Base-by-base conservation (phyloP, 2,329 filamentous ascomycete genomes). In the Pseudonectria foliicola region DNA sequence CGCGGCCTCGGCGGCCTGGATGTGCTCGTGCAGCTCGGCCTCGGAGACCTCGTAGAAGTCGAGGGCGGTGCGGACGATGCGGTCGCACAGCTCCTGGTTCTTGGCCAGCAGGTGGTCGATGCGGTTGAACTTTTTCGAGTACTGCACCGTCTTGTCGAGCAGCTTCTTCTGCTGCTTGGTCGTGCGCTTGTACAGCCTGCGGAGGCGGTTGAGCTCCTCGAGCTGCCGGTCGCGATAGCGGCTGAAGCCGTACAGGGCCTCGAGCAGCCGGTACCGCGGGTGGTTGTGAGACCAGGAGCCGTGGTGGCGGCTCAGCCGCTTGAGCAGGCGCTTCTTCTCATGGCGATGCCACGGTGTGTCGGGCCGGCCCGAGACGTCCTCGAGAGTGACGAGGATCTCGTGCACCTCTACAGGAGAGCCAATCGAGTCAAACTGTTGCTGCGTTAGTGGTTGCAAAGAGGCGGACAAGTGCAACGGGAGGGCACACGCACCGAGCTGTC, bases 61-160 rank as follows among this genome's bases (percentile, higher is more conserved):
- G 16, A 74, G 52, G 0, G 66, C 70, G 12, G 59, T 39, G 1
- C 60, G 38, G 2, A 73, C 62, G 21, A 76, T 71, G 8, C 52
- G 54, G 23, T 65, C 52, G 24, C 68, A 72, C 3, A 76, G 40
- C 1, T 52, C 39, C 8, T 67, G 63, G 43, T 77, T 76, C 5
- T 50, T 41, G 3, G 51, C 50, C 11, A 75, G 56, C 6, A 70
- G 56, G 14, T 59, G 39, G 10, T 71, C 64, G 8, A 67, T 55
- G 1, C 55, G 54, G 11, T 60, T 52, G 13, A 76, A 64, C 42
- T 73, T 76, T 38, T 73, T 68, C 2, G 70, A 69, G 46, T 77
- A 82, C 30, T 73, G 63, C 27, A 79, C 53, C 2, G 67, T 57
- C n/a, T 71, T 67, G 42, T 79, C 73, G 2, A 82, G 66, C 3